A percentile compares a stretch with the other conserved stretches of the same genome.
Conservation (phyloP, 2,329 filamentous ascomycete genomes). For the Triangularia verruculosa region DNA sequence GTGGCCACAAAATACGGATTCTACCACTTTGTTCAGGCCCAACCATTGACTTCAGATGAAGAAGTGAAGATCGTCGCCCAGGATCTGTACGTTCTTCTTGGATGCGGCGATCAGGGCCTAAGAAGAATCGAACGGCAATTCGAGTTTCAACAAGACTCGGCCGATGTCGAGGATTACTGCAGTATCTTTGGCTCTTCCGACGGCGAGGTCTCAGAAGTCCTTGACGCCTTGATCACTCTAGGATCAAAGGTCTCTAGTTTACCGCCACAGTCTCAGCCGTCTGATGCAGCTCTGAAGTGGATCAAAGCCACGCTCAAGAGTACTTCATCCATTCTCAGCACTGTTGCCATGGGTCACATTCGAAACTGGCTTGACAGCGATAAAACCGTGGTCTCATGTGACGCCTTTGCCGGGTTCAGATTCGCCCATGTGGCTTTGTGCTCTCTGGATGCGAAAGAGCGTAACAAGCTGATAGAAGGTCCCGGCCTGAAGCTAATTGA, state of each 20-base stretch:
- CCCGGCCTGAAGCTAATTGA: neutral
- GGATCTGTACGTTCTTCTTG: neutral
- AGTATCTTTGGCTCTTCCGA: neutral
- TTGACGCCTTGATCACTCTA: neutral
- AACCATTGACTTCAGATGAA: neutral
- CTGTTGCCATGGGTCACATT: neutral
- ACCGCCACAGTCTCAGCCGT: neutral
- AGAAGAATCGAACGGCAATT: neutral
- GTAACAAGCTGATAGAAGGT: neutral
- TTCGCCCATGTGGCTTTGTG: slow-evolving; percentile 6
- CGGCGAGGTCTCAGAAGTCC: neutral
- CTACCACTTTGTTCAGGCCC: neutral
- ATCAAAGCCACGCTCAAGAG: neutral
- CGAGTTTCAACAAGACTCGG: neutral
- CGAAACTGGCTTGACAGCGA: slow-evolving; percentile 4
- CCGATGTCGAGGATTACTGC: neutral
- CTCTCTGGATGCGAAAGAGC: neutral
- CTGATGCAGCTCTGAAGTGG: neutral
- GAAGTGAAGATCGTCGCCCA: neutral
- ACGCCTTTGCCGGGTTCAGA: neutral
- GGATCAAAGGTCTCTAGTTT: neutral
- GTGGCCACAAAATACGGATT: neutral
- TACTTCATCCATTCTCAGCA: neutral
- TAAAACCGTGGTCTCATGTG: neutral
- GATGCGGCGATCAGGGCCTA: neutral